Base-by-base conservation (phyloP, 169 alveolate genomes). In the Hepatocystis sp. region DNA sequence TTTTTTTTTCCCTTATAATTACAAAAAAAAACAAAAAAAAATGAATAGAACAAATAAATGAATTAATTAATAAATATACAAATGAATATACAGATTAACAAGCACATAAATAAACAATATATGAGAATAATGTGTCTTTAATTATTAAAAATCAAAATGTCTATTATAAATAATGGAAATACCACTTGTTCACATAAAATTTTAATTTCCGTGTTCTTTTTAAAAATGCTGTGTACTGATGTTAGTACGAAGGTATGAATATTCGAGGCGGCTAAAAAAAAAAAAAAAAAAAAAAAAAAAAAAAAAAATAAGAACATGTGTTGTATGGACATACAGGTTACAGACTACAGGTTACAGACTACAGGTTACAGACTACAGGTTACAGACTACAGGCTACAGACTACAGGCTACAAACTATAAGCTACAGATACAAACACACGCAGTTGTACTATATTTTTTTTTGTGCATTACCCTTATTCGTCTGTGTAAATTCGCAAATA, bases 131-230 rank as follows among this genome's bases (percentile, higher is more conserved):
- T 47, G 30, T 36, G 13, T 23, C 5, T 25, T 47, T 53, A 60
- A 21, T 49, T 42, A 23, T 49, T 21, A 30, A 49, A 15, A 47
- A 81, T 52, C 44, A 81, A 81, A 61, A 81, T 81, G 27, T 81
- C 89, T 8, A 81, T 81, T 46, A 81, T 81, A 63, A 49, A 81
- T 49, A 81, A 51, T 5, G 89, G 89, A 21, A 81, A 81, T 17
- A 81, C 67, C 19, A 81, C 39, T 27, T 81, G 21, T 39, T 81
- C 89, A 34, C 84, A 47, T 19, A 25, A 5, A n/a, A 81, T 51
- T 32, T 63, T 81, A 47, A 49, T 39, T 15, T 21, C 40, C 23
- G 42, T 21, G 11, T 49, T 81, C 13, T 39, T 27, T 17, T 42
- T 63, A 46, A 81, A 52, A 49, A 81, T 40, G 44, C 36, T 13